These are phyloP conservation scores for Tolypocladium tropicale DNA, from an alignment of 2,329 filamentous ascomycete species.

Conservation along the genomic window DNA sequence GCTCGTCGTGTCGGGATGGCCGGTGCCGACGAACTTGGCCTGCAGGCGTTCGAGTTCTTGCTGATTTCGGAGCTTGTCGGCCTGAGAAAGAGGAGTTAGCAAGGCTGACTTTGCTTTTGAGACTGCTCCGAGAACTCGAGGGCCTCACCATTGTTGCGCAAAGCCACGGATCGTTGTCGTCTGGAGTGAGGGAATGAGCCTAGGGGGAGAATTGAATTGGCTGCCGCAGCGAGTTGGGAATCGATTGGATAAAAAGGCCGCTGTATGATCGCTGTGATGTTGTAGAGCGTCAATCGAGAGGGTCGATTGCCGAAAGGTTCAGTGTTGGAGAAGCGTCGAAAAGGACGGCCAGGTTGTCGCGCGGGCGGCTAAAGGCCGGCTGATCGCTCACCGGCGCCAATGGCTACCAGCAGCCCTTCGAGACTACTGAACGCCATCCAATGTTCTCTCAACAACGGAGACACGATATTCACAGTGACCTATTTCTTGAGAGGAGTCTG, in stretches of 20 bases:
- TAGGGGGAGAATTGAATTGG: not conserved
- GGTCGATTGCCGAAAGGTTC: not conserved
- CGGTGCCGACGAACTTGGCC: constrained; percentile 90
- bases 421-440: not conserved
- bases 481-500: not conserved
- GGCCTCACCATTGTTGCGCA: constrained; percentile 13
- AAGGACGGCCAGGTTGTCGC: not conserved
- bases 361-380: not conserved
- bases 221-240: not conserved
- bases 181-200: not conserved
- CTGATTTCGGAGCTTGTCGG: constrained; percentile 94
- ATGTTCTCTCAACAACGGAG: not conserved
- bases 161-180: not conserved
- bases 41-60: constrained; percentile 97
- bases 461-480: not conserved
- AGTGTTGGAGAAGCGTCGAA: not conserved
- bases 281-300: not conserved
- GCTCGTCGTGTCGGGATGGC: constrained; percentile 91
- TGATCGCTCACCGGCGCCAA: not conserved
- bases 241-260: no score
- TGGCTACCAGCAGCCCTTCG: not conserved
- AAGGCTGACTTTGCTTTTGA: not conserved
- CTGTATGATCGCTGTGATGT: not conserved
- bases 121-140: not conserved
- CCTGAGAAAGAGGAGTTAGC: constrained; percentile 34